These are phyloP conservation scores for Posidonia australis DNA, from an alignment of 106 monocot species.

Conservation along the genomic window DNA sequence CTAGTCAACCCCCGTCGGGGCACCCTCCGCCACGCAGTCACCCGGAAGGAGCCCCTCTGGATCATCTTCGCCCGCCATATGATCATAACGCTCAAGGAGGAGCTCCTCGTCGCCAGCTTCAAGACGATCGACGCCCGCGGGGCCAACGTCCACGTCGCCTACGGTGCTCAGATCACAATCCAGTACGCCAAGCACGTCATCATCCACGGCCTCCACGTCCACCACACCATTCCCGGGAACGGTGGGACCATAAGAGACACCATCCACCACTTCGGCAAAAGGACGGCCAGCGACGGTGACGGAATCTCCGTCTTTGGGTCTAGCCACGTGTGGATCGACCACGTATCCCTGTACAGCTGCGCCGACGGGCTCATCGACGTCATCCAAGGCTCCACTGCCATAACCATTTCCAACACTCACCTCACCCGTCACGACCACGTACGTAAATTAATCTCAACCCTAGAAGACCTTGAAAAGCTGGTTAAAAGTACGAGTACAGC, in stretches of 20 bases:
- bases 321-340: slow-evolving; percentile 58
- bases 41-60: slow-evolving; percentile 49
- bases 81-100: slow-evolving; percentile 41
- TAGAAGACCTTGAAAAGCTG: too few species aligned
- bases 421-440: slow-evolving; percentile 50
- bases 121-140: slow-evolving; percentile 77
- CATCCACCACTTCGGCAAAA: slow-evolving; percentile 17
- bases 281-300: slow-evolving; percentile 50
- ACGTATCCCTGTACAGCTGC: slow-evolving; percentile 19
- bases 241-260: slow-evolving; percentile 47
- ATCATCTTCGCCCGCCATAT: slow-evolving; percentile 59
- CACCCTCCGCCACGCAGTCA: slow-evolving; percentile 33
- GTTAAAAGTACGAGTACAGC: too few species aligned
- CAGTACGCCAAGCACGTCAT: slow-evolving; percentile 53
- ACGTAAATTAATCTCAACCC: too few species aligned
- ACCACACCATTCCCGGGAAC: slow-evolving; percentile 23
- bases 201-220: slow-evolving; percentile 60
- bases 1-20: slow-evolving; percentile 9
- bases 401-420: slow-evolving; percentile 68
- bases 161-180: slow-evolving; percentile 48
- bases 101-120: slow-evolving; percentile 49
- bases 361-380: slow-evolving; percentile 20
- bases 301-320: slow-evolving; percentile 45
- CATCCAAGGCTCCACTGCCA: slow-evolving; percentile 42
- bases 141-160: slow-evolving; percentile 45